A percentile compares a stretch with the other conserved stretches of the same genome.
Evolutionary conservation across 1,284 basidiomycete species (phyloP).

Genomic region (Ustanciosporium gigantosporum): DNA sequence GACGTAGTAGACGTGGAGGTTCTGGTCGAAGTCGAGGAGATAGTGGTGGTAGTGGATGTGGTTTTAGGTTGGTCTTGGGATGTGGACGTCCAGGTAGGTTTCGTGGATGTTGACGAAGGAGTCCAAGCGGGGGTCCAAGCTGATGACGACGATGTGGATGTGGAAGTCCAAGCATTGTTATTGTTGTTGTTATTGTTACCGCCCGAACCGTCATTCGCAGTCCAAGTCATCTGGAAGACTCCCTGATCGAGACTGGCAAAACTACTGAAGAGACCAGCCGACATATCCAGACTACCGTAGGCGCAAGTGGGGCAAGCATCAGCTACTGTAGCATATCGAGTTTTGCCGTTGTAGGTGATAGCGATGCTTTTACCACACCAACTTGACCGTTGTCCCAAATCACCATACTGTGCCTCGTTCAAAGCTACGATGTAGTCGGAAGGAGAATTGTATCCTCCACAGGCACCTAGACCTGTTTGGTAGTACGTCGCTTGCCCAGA

Average conservation of each 20-base stretch:
- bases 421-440: conserved; percentile 38
- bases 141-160: neutral
- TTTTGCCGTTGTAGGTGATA: conserved; percentile 66
- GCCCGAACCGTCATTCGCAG: conserved; percentile 8
- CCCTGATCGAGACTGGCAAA: conserved; percentile 31
- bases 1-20: neutral
- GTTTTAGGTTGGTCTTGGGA: neutral
- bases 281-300: conserved; percentile 75
- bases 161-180: neutral
- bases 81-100: conserved; percentile 1
- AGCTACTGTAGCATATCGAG: conserved; percentile 68
- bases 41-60: neutral
- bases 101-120: conserved; percentile 10
- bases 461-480: conserved; percentile 35
- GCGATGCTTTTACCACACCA: conserved; percentile 70
- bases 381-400: conserved; percentile 12
- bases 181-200: neutral
- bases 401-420: conserved; percentile 39
- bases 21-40: neutral
- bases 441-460: conserved; percentile 25
- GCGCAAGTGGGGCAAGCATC: conserved; percentile 77
- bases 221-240: conserved; percentile 49
- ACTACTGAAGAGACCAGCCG: conserved; percentile 70
- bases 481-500: conserved; percentile 34
- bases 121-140: conserved; percentile 6